These are phyloP conservation scores for Dryas integrifolia DNA, from an alignment of 331 rosid species.

Conservation along the genomic window DNA sequence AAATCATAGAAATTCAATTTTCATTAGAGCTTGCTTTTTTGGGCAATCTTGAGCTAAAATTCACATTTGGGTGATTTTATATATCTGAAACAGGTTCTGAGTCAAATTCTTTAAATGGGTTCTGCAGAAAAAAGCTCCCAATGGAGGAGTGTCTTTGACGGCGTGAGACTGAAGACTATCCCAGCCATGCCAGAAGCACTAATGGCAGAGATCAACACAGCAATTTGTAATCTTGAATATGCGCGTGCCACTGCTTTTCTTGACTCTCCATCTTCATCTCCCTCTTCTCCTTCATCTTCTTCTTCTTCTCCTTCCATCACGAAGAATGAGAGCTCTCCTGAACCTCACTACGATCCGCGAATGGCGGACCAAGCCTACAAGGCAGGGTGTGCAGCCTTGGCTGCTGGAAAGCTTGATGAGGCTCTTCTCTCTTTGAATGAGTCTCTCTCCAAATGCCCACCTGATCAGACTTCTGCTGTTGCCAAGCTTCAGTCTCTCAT, in stretches of 20 bases:
- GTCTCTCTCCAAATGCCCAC: slow-evolving; percentile 67
- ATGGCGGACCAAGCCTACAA: slow-evolving; percentile 77
- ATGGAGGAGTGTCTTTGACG: slow-evolving; percentile 78
- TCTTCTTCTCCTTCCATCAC: slow-evolving; percentile 25
- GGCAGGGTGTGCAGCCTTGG: slow-evolving; percentile 80
- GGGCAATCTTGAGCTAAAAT: neutral
- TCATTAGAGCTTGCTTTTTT: neutral
- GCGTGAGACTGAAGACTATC: slow-evolving; percentile 49
- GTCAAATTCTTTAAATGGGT: neutral
- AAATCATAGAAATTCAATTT: neutral
- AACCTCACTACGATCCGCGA: slow-evolving; percentile 44
- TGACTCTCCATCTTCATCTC: slow-evolving; percentile 32
- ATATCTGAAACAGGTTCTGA: slow-evolving; percentile 13
- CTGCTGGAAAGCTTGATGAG: slow-evolving; percentile 69
- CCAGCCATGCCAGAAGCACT: slow-evolving; percentile 73
- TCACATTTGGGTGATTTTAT: neutral
- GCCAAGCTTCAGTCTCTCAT: slow-evolving; percentile 70
- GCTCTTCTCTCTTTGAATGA: slow-evolving; percentile 60
- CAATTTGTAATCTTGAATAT: slow-evolving; percentile 70
- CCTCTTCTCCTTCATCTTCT: slow-evolving; percentile 28
- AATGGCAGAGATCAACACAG: slow-evolving; percentile 73
- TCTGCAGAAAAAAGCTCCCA: slow-evolving; percentile 31
- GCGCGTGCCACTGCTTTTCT: slow-evolving; percentile 55
- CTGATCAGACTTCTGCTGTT: slow-evolving; percentile 58
- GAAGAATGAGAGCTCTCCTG: slow-evolving; percentile 6